Evolutionary conservation across 1,284 basidiomycete genomes (phyloP).

Genomic region (Wallemia ichthyophaga): DNA sequence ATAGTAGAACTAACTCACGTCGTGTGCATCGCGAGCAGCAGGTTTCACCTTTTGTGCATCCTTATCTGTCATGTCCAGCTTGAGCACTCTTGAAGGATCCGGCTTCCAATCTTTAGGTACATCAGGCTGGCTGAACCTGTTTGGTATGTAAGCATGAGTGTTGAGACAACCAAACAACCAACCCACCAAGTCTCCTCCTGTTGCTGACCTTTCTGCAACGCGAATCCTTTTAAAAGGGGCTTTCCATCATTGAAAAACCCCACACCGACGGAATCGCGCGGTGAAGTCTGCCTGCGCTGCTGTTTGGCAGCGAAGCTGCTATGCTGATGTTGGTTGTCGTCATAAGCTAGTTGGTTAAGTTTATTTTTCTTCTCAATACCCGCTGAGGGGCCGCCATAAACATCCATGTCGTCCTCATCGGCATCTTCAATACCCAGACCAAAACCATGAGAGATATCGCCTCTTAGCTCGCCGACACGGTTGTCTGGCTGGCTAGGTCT

Average conservation of each 20-base stretch:
- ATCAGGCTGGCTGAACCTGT: conserved; percentile 47
- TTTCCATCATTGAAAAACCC: conserved; percentile 38
- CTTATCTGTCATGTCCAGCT: conserved; percentile 8
- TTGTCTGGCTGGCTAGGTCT: conserved; percentile 18
- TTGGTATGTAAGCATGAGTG: neutral
- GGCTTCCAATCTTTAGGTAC: conserved; percentile 59
- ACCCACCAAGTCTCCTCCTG: conserved; percentile 40
- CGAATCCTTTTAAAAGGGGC: conserved; percentile 42
- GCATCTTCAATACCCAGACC: conserved; percentile 60
- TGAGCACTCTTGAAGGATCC: conserved; percentile 50
- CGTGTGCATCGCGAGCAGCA: conserved; percentile 9
- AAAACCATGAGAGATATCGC: conserved; percentile 17
- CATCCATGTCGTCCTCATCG: conserved; percentile 62
- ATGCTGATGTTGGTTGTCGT: neutral
- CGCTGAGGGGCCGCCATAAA: conserved; percentile 22
- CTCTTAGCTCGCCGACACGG: neutral
- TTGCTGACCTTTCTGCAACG: conserved; percentile 33
- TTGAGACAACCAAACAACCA: conserved; percentile 7
- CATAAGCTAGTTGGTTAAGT: neutral
- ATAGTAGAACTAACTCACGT: conserved; percentile 1
- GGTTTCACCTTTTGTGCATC: conserved; percentile 23
- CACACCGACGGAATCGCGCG: conserved; percentile 6
- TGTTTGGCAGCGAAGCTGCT: neutral
- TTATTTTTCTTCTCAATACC: neutral
- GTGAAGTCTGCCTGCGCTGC: neutral